Evolutionary conservation across 352 stramenopile genomes (phyloP).

Genomic region (Globisporangium sylvaticum): DNA sequence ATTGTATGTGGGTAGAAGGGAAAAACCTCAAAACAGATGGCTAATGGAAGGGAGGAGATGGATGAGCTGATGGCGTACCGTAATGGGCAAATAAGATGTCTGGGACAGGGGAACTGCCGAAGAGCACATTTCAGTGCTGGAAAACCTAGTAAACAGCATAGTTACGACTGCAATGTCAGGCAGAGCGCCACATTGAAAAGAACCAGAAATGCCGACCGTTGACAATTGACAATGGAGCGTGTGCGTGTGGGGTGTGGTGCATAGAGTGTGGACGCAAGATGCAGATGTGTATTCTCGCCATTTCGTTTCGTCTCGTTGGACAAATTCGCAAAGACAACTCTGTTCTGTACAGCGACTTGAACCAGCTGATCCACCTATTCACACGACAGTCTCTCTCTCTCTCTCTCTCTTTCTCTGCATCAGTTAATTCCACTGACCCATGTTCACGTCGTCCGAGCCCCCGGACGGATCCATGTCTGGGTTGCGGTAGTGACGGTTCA

Average conservation of each 20-base stretch:
- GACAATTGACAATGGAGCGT: neutral
- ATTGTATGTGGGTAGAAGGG: neutral
- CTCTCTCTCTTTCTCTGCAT: neutral
- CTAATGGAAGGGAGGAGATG: neutral
- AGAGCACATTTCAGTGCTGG: neutral
- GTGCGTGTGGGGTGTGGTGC: neutral
- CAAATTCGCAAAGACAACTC: neutral
- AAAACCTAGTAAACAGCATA: neutral
- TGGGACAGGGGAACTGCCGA: neutral
- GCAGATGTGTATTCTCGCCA: neutral
- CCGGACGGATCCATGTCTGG: constrained; percentile 51
- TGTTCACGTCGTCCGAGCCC: constrained; percentile 42
- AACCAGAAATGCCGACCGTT: neutral
- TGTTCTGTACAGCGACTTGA: neutral
- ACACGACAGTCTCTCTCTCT: neutral
- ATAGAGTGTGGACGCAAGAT: neutral
- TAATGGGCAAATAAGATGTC: neutral
- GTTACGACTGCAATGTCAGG: neutral
- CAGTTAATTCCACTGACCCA: constrained; percentile 50
- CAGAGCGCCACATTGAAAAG: neutral
- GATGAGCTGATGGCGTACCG: neutral
- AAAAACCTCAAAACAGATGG: neutral
- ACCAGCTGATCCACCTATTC: neutral
- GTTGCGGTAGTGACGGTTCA: constrained; percentile 42
- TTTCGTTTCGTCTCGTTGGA: neutral